Evolutionary conservation across 2,329 filamentous ascomycete species (phyloP).

Genomic region (Phoma sp.): DNA sequence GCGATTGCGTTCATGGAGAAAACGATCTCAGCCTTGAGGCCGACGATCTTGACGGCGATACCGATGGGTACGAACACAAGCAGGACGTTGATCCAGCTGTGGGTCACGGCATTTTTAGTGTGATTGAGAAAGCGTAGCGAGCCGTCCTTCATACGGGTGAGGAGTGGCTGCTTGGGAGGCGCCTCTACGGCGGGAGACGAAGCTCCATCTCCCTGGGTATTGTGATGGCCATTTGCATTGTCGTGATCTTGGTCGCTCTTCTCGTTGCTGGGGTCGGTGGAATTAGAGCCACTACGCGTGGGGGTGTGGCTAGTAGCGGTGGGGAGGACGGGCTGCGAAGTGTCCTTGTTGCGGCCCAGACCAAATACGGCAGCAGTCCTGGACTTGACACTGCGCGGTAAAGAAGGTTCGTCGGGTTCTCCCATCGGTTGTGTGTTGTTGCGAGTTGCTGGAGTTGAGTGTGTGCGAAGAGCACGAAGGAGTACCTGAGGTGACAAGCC

Average conservation of each 20-base stretch:
- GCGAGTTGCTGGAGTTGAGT: constrained; percentile 11
- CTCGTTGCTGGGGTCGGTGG: constrained; percentile 28
- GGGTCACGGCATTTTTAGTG: constrained; percentile 65
- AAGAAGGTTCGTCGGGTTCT: constrained; percentile 60
- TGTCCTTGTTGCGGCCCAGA: constrained; percentile 47
- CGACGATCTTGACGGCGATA: constrained; percentile 64
- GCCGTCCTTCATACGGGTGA: constrained; percentile 57
- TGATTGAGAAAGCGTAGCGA: constrained; percentile 60
- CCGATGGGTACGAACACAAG: constrained; percentile 80
- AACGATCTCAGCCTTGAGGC: constrained; percentile 51
- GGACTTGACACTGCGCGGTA: constrained; percentile 59
- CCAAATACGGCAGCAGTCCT: constrained; percentile 55
- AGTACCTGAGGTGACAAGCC: constrained; percentile 19
- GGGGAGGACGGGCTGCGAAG: constrained; percentile 36
- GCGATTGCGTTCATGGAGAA: constrained; percentile 60
- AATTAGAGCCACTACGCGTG: constrained; percentile 22
- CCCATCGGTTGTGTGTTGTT: constrained; percentile 55
- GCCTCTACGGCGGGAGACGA: constrained; percentile 59
- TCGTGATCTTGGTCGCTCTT: constrained; percentile 24
- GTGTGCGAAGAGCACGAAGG: constrained; percentile 9
- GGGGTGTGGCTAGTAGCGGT: constrained; percentile 30
- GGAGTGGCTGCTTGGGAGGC: constrained; percentile 52
- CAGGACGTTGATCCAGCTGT: constrained; percentile 79
- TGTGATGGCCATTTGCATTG: constrained; percentile 33
- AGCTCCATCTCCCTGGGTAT: constrained; percentile 58